Evolutionary conservation across 768 basidiomycete species (phyloP).

Genomic region (Naganishia antarctica): DNA sequence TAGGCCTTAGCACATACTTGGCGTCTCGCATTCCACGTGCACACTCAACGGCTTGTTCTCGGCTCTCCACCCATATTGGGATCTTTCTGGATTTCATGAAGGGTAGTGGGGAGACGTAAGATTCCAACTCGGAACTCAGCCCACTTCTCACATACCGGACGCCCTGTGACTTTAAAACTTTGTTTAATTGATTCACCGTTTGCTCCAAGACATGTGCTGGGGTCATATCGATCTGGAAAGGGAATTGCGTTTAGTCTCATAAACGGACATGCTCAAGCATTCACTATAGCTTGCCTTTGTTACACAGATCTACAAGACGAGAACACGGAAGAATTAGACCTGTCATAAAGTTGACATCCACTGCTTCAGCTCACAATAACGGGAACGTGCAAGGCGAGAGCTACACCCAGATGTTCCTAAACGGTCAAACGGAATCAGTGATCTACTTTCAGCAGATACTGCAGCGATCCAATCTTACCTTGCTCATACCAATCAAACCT

Average conservation of each 20-base stretch:
- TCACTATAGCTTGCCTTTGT: slow-evolving; percentile 22
- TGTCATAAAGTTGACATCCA: too few relatives aligned
- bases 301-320: slow-evolving; percentile 20
- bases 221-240: slow-evolving; percentile 80
- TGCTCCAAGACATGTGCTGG: slow-evolving; percentile 85
- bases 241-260: slow-evolving; percentile 36
- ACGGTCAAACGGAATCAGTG: slow-evolving; percentile 63
- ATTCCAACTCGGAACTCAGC: not conserved
- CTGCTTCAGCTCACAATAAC: slow-evolving; percentile 59
- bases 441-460: not conserved
- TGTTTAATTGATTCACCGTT: slow-evolving; percentile 84
- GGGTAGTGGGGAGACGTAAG: not conserved
- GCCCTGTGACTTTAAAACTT: slow-evolving; percentile 86
- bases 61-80: slow-evolving; percentile 61
- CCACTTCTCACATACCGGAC: slow-evolving; percentile 60
- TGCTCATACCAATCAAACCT: slow-evolving; percentile 52
- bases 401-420: slow-evolving; percentile 93
- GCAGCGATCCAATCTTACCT: slow-evolving; percentile 29
- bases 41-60: slow-evolving; percentile 67
- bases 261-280: not conserved
- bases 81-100: slow-evolving; percentile 35
- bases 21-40: slow-evolving; percentile 35
- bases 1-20: slow-evolving; percentile 2
- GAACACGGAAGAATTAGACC: too few relatives aligned
- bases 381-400: slow-evolving; percentile 86